These are phyloP conservation scores for Sporormia fimetaria DNA, from an alignment of 495 filamentous ascomycete species.

Conservation along the genomic window DNA sequence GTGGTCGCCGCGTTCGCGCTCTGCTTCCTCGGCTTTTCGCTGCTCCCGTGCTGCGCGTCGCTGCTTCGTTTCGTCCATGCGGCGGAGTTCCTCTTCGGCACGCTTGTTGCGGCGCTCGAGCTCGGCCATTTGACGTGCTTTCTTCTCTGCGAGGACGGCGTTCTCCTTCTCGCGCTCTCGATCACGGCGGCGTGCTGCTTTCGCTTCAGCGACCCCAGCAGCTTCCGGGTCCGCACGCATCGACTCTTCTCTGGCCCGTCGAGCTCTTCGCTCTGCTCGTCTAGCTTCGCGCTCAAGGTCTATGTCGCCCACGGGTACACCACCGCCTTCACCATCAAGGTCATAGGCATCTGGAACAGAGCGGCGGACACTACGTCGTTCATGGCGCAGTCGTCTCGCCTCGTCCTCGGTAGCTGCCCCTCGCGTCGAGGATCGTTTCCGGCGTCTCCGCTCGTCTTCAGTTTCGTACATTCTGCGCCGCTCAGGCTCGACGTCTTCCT, in stretches of 20 bases:
- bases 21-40: constrained; percentile 12
- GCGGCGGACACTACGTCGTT: constrained; percentile 19
- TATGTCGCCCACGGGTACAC: no score
- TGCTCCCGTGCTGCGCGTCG: constrained; percentile 19
- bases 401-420: constrained; percentile 23
- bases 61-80: constrained; percentile 25
- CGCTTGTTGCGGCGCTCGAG: constrained; percentile 21
- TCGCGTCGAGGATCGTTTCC: constrained; percentile 23
- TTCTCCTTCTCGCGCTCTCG: constrained; percentile 19
- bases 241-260: constrained; percentile 17
- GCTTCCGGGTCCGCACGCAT: constrained; percentile 15
- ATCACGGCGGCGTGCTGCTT: constrained; percentile 19
- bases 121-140: constrained; percentile 20
- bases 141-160: constrained; percentile 22
- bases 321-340: constrained; percentile 2
- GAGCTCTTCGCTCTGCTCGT: constrained; percentile 22
- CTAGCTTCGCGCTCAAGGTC: constrained; percentile 25
- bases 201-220: constrained; percentile 17
- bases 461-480: constrained; percentile 22
- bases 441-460: constrained; percentile 24
- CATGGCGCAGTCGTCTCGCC: constrained; percentile 22
- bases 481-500: constrained; percentile 14
- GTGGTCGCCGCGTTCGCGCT: constrained; percentile 11
- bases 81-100: constrained; percentile 23
- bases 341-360: constrained; percentile 7